Evolutionary conservation across 2,329 filamentous ascomycete species (phyloP), one percentile per base, ranked within the genome.

Genomic region (Volutella citrinella): DNA sequence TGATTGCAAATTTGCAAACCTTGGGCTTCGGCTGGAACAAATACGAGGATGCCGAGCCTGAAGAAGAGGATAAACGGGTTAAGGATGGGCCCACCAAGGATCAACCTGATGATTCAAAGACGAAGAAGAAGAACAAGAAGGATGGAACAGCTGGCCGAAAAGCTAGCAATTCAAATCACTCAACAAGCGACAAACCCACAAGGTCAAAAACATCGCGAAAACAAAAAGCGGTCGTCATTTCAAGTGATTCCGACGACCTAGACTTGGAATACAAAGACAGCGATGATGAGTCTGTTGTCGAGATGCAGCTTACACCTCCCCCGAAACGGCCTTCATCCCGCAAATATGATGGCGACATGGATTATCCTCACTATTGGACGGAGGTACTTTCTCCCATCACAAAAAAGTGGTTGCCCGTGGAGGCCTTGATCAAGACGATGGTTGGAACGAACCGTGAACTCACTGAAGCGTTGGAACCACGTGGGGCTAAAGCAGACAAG

Each of bases 1-100:
- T 97, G 70, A 80, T 97, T 4, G 81, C 82, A 9, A 96, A 80
- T 54, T 57, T 98, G 24, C 93, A 97, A 55, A 84, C 89, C 2
- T 65, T 87, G 15, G 93, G 93, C 0, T 95, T 94, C 59, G 89
- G 89, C 3, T 97, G 88, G 82, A 94, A 80, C 41, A 94, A 91
- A 58, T 64, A 74, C 10, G 93, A 98, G 60, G 86, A 93, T 32
- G 87, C 84, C 6, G 76, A 78, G 10, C 54, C 60, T 3, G 72
- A 72, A 47, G 59, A 61, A 24, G 45, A 42, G 9, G 32, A 10
- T 19, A 27, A 14, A 4, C 22, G 30, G 8, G 30, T 41, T 17
- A n/a, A 11, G 22, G 32, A 30, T 14, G 10, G 25, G 7, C 17
- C 24, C 6, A 37, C 43, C 12, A 46, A 48, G 21, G 32, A 35